These are phyloP conservation scores for Artomyces pyxidatus DNA, from an alignment of 768 basidiomycete genomes.

Conservation along the genomic window DNA sequence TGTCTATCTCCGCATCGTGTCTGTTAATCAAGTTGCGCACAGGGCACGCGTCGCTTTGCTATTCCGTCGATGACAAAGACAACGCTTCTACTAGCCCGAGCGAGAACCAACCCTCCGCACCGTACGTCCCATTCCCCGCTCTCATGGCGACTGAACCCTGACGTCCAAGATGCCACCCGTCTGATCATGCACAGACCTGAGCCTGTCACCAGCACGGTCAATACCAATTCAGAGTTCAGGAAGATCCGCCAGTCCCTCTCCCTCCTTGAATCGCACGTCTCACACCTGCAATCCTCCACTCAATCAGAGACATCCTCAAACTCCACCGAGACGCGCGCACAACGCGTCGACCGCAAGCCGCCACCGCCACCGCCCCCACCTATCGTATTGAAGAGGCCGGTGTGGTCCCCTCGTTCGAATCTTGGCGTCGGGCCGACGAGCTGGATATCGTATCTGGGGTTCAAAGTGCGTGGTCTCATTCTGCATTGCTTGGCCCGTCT, in stretches of 20 bases:
- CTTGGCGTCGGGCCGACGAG: slow-evolving; percentile 13
- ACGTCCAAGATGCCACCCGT: too few species aligned
- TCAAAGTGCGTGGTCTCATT: slow-evolving; percentile 8
- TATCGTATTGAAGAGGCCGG: too few species aligned
- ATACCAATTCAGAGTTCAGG: slow-evolving; percentile 12
- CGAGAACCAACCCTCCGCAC: slow-evolving; percentile 6
- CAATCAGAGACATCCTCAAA: neutral
- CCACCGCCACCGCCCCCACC: too few species aligned
- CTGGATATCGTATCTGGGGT: slow-evolving; percentile 15
- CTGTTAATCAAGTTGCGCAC: neutral
- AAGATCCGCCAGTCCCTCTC: slow-evolving; percentile 16
- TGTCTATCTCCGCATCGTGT: neutral
- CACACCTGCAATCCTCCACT: neutral
- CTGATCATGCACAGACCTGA: neutral
- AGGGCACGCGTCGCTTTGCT: slow-evolving; percentile 16
- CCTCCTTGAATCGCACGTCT: slow-evolving; percentile 13
- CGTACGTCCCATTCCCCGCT: slow-evolving; percentile 1
- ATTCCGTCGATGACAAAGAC: slow-evolving; percentile 15
- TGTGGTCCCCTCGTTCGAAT: slow-evolving; percentile 11
- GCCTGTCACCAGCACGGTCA: slow-evolving; percentile 4
- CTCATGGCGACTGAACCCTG: neutral
- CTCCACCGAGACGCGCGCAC: slow-evolving; percentile 1
- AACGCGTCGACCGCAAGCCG: slow-evolving; percentile 5
- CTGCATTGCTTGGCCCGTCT: neutral
- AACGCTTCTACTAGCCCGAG: slow-evolving; percentile 8